Conservation (phyloP, 2,329 filamentous ascomycete genomes). For the Colletotrichum tanaceti region DNA sequence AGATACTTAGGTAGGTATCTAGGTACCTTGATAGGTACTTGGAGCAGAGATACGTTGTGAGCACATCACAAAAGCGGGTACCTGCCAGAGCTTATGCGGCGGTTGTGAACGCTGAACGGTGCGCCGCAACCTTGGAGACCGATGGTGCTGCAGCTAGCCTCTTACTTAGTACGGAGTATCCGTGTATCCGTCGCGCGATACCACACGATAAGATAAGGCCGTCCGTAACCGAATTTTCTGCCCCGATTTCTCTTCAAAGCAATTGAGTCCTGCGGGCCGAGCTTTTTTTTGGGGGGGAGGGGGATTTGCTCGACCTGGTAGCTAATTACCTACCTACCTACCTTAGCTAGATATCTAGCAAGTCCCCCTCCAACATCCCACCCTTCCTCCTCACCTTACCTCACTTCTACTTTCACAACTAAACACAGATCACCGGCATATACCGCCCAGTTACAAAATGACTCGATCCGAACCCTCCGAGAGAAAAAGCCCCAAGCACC, state of each 20-base stretch:
- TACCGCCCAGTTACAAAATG: slow-evolving; percentile 50
- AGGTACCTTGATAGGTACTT: too few species aligned
- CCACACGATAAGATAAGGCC: slow-evolving; percentile 38
- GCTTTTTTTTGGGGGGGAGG: not conserved
- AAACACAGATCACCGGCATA: slow-evolving; percentile 41
- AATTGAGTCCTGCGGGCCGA: slow-evolving; percentile 32
- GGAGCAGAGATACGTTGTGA: too few species aligned
- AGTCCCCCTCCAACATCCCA: slow-evolving; percentile 12
- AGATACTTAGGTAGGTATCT: too few species aligned
- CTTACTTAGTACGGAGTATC: too few species aligned
- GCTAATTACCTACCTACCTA: too few species aligned
- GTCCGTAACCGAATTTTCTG: slow-evolving; percentile 37
- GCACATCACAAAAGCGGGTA: slow-evolving; percentile 1
- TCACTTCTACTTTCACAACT: not conserved
- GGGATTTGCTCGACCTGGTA: slow-evolving; percentile 6
- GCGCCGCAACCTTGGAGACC: slow-evolving; percentile 21
- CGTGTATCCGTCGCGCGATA: too few species aligned
- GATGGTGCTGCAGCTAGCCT: not conserved
- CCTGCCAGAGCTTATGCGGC: not conserved
- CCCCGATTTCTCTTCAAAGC: slow-evolving; percentile 31
- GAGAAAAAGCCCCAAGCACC: slow-evolving; percentile 50
- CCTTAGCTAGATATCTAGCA: not conserved
- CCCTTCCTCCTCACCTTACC: slow-evolving; percentile 1
- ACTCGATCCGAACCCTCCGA: slow-evolving; percentile 46
- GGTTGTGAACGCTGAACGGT: slow-evolving; percentile 7